phyloP scores from a whole-genome alignment of 495 filamentous ascomycete genomes.

The Aspergillus saccharolyticus region DNA sequence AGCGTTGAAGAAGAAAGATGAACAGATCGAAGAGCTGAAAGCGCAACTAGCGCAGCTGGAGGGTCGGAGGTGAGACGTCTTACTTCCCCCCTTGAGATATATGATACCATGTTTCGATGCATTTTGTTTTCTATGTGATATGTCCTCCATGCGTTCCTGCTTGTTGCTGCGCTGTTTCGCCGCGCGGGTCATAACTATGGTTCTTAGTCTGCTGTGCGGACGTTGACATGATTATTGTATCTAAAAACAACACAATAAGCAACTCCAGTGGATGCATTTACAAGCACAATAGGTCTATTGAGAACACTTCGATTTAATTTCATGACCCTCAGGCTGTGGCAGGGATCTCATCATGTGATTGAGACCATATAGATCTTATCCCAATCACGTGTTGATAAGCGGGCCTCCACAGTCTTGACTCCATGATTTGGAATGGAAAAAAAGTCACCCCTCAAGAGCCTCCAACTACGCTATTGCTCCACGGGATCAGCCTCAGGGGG shows the following conservation, averaged over 20 bases:
- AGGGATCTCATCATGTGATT: background rate
- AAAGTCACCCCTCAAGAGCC: background rate
- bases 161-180: background rate
- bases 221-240: background rate
- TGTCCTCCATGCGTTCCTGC: background rate
- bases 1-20: constrained; percentile 57
- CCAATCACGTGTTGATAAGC: constrained; percentile 20
- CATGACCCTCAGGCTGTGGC: too few relatives aligned
- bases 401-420: background rate
- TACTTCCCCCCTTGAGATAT: background rate
- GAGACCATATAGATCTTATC: constrained; percentile 6
- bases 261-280: background rate
- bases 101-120: background rate
- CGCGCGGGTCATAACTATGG: background rate
- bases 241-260: background rate
- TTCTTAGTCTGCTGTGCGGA: background rate
- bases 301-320: background rate
- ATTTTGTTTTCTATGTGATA: background rate
- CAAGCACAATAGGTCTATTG: background rate
- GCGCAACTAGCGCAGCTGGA: constrained; percentile 53
- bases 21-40: constrained; percentile 52
- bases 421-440: constrained; percentile 6
- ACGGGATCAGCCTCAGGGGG: background rate
- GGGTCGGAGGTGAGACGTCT: constrained; percentile 7
- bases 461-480: background rate